A percentile compares a stretch with the other conserved stretches of the same genome.
Evolutionary conservation across 768 basidiomycete genomes (phyloP).

Genomic region (Podaxis sp.): DNA sequence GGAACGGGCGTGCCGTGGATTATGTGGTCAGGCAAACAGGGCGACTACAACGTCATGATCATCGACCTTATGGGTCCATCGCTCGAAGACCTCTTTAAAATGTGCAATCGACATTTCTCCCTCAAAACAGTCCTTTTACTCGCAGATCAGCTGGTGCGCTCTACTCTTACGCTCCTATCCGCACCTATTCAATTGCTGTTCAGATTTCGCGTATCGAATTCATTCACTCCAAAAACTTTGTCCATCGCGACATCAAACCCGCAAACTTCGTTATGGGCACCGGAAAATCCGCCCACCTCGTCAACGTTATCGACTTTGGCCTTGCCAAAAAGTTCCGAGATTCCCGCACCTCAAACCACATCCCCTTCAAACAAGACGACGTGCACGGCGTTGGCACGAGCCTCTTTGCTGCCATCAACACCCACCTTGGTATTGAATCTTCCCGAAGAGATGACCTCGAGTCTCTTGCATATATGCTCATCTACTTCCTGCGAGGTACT

Average conservation of each 20-base stretch:
- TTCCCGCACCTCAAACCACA: conserved; percentile 55
- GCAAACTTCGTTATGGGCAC: conserved; percentile 98
- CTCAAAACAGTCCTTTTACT: conserved; percentile 93
- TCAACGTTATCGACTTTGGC: conserved; percentile 92
- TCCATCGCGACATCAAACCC: conserved; percentile 97
- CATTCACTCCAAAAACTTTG: conserved; percentile 90
- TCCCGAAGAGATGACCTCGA: conserved; percentile 79
- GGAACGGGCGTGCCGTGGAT: conserved; percentile 89
- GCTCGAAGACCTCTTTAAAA: conserved; percentile 82
- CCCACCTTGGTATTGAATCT: conserved; percentile 43
- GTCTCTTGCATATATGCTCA: conserved; percentile 77
- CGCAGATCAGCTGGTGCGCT: conserved; percentile 87
- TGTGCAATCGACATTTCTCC: conserved; percentile 88
- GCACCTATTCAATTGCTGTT: background rate
- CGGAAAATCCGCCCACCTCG: conserved; percentile 49
- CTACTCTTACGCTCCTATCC: background rate
- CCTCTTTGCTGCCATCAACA: conserved; percentile 25
- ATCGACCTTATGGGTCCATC: conserved; percentile 94
- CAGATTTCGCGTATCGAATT: conserved; percentile 95
- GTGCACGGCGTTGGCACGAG: conserved; percentile 78
- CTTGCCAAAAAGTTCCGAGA: conserved; percentile 79
- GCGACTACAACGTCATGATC: conserved; percentile 96
- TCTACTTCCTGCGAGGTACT: conserved; percentile 75
- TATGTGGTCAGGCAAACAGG: conserved; percentile 87
- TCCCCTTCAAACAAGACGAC: conserved; percentile 71